Conservation (phyloP, 139 green algal genomes). For the Chlorella sp. region DNA sequence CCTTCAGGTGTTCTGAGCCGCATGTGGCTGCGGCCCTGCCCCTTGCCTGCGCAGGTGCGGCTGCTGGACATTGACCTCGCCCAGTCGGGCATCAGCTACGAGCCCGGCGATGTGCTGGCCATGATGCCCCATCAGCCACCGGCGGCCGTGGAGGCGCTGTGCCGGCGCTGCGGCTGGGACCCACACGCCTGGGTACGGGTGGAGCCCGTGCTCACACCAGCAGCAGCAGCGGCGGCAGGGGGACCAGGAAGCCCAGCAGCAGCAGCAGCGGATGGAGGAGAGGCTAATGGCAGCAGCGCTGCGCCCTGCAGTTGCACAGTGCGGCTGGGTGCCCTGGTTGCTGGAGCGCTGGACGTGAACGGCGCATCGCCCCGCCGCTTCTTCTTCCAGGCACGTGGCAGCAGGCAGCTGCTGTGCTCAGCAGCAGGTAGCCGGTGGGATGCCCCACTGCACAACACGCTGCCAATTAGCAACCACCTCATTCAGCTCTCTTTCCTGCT, state of each 20-base stretch:
- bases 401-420: neutral
- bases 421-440: neutral
- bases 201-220: conserved; percentile 14
- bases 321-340: conserved; percentile 53
- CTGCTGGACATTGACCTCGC: conserved; percentile 80
- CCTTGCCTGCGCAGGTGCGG: conserved; percentile 16
- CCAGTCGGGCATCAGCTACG: conserved; percentile 59
- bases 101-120: conserved; percentile 83
- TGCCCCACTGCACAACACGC: neutral
- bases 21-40: no score
- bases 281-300: neutral
- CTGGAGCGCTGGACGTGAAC: conserved; percentile 82
- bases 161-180: conserved; percentile 59
- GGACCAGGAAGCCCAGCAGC: neutral
- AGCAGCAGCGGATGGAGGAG: conserved; percentile 7
- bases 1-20: no score
- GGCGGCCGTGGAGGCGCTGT: conserved; percentile 48
- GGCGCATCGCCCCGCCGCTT: conserved; percentile 81
- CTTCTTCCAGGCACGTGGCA: conserved; percentile 84
- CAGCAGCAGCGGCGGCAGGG: neutral
- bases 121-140: conserved; percentile 67
- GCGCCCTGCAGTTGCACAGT: conserved; percentile 19
- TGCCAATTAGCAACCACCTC: neutral
- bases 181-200: conserved; percentile 53
- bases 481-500: no score